phyloP scores from a whole-genome alignment of 352 stramenopile genomes.

The Globisporangium parvum region DNA sequence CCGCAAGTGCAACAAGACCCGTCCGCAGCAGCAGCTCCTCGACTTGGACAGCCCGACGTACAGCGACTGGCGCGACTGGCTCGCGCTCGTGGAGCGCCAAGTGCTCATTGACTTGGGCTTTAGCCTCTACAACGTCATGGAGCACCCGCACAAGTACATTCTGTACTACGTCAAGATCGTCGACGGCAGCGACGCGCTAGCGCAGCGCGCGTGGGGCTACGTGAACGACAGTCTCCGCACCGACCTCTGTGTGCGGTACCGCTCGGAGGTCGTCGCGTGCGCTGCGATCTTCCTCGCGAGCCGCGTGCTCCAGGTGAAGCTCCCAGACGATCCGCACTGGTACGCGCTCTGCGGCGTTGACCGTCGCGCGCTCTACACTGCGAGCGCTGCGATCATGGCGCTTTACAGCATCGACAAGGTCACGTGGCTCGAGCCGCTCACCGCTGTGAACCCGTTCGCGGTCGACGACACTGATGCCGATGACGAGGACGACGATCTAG shows the following conservation, averaged over 20 bases:
- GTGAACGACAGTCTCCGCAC: slow-evolving; percentile 87
- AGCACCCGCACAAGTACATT: slow-evolving; percentile 93
- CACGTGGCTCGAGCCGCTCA: slow-evolving; percentile 70
- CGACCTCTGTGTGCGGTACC: slow-evolving; percentile 81
- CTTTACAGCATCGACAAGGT: slow-evolving; percentile 55
- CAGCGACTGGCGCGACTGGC: slow-evolving; percentile 70
- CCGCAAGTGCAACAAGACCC: slow-evolving; percentile 48
- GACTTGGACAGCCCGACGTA: slow-evolving; percentile 57
- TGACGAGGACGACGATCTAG: background rate
- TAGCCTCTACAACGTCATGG: slow-evolving; percentile 88
- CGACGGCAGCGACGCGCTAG: slow-evolving; percentile 57
- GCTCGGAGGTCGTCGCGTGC: slow-evolving; percentile 83
- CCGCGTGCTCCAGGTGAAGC: slow-evolving; percentile 42
- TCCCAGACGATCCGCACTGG: slow-evolving; percentile 57
- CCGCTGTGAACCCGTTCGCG: slow-evolving; percentile 58
- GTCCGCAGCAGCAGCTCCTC: slow-evolving; percentile 57
- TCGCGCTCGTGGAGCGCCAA: slow-evolving; percentile 85
- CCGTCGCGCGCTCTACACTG: slow-evolving; percentile 34
- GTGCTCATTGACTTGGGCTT: slow-evolving; percentile 92
- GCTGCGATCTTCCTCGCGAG: slow-evolving; percentile 86
- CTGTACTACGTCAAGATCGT: slow-evolving; percentile 91
- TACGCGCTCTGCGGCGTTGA: slow-evolving; percentile 68
- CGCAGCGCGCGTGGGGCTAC: slow-evolving; percentile 86
- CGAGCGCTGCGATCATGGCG: slow-evolving; percentile 47
- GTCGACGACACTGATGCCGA: slow-evolving; percentile 36